Evolutionary conservation across 495 filamentous ascomycete genomes (phyloP), one percentile per base, ranked within the genome.

Genomic region (Penicillium lividum): DNA sequence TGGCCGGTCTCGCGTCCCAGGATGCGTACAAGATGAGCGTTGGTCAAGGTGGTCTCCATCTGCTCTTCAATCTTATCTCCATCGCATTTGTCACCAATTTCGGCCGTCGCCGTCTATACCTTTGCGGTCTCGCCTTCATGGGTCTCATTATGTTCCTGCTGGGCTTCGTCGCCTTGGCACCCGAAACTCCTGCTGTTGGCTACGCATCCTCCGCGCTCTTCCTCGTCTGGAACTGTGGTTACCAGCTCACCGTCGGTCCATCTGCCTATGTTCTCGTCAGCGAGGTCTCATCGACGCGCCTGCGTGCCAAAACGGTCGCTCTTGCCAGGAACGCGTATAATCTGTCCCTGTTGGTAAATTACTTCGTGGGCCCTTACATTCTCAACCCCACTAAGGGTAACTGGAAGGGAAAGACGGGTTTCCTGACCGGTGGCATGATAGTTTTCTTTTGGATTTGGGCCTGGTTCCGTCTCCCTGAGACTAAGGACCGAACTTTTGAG

Each of bases 321-420:
- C 64, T 91, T 4, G 83, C 85, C 0, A 84, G 84, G 0, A 85
- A 83, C 5, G 71, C 78, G 0, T 84, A 89, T 54, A 79, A 81
- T 0, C 60, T 84, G 0, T 67, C 85, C 48, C 81, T 81, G 0
- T 85, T 87, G 36, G 70, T 79, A 11, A 85, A 85, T 72, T 85
- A 82, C 5, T 76, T 89, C 7, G 81, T 81, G 0, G 84, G 86
- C 49, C 84, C 84, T 1, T 87, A 89, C 57, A 82, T 87, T 79
- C 77, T 90, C 45, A 88, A 87, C 56, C 82, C 84, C 3, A 80
- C 86, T 49, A 72, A 84, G 25, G 85, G 78, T 15, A 81, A 89
- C 56, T 74, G 86, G 74, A 76, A 80, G 50, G 85, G 85, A 2
- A 88, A 90, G 63, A 70, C 86, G 0, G 87, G 85, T 0, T 90